These are phyloP conservation scores for Acanthamoeba lenticulata DNA, from an alignment of 208 protist species.

Conservation along the genomic window DNA sequence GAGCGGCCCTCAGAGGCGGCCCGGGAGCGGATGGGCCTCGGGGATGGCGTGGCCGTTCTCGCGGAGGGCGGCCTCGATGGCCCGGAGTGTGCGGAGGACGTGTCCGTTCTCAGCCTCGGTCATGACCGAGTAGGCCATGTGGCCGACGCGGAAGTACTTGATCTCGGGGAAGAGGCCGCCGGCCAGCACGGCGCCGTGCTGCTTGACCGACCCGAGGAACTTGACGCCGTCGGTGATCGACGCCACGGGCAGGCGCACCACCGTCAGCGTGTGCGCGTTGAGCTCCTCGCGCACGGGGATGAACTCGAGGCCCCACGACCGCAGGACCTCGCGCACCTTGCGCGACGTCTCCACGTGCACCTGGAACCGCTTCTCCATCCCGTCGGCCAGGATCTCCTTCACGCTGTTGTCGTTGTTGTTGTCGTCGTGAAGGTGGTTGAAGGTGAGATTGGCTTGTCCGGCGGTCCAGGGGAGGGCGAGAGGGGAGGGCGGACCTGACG, in stretches of 20 bases:
- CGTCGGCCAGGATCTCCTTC: slow-evolving; percentile 30
- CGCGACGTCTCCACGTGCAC: neutral
- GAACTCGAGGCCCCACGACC: slow-evolving; percentile 10
- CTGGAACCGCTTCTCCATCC: slow-evolving; percentile 54
- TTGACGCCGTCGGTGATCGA: neutral
- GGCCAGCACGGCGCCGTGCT: slow-evolving; percentile 42
- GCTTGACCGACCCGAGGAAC: slow-evolving; percentile 9
- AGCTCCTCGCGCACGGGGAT: slow-evolving; percentile 51
- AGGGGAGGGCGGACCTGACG: too few species aligned
- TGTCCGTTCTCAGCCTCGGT: neutral
- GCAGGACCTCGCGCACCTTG: neutral
- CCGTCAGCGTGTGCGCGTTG: slow-evolving; percentile 51
- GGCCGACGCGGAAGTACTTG: slow-evolving; percentile 70
- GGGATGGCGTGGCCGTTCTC: neutral
- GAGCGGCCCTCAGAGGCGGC: too few species aligned
- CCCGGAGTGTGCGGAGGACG: neutral
- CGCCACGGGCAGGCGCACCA: slow-evolving; percentile 59
- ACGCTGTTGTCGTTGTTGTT: too few species aligned
- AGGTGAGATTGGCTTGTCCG: too few species aligned
- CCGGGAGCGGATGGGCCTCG: too few species aligned
- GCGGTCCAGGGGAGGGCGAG: too few species aligned
- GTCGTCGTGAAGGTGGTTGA: too few species aligned
- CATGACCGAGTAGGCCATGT: slow-evolving; percentile 19
- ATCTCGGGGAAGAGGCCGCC: slow-evolving; percentile 67
- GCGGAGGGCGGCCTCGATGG: neutral